Conservation (phyloP, 495 filamentous ascomycete species). For the Hypoxylon trugodes region DNA sequence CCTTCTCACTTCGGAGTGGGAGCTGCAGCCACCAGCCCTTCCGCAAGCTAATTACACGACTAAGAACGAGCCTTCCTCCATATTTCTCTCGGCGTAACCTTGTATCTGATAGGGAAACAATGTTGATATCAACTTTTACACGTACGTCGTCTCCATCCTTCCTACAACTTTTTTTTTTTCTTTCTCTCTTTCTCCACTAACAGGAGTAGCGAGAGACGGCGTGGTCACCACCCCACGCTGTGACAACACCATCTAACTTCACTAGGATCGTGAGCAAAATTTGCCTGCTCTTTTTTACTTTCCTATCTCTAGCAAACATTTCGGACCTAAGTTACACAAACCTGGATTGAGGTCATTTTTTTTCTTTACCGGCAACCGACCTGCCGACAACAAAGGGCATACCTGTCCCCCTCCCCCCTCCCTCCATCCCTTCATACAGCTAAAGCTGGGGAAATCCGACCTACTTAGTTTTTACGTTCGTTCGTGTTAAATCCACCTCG, state of each 20-base stretch:
- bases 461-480: conserved; percentile 11
- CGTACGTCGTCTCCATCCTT: conserved; percentile 34
- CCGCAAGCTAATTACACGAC: conserved; percentile 22
- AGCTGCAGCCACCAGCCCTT: conserved; percentile 25
- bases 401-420: not conserved
- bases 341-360: conserved; percentile 15
- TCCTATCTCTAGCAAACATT: not conserved
- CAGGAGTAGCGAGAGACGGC: conserved; percentile 23
- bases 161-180: conserved; percentile 14
- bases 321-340: conserved; percentile 8
- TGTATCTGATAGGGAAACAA: conserved; percentile 22
- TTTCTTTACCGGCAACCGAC: conserved; percentile 13
- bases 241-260: conserved; percentile 11
- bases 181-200: conserved; percentile 21
- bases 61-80: conserved; percentile 22
- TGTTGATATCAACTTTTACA: conserved; percentile 35
- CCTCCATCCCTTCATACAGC: not conserved
- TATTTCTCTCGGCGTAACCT: conserved; percentile 32
- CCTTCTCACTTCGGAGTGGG: conserved; percentile 24
- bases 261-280: conserved; percentile 25
- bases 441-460: not conserved
- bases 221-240: conserved; percentile 29
- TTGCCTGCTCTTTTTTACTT: conserved; percentile 11
- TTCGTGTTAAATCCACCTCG: not conserved
- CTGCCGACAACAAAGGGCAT: conserved; percentile 14